These are phyloP conservation scores for Eimeria falciformis DNA, from an alignment of 169 alveolate genomes.

Conservation along the genomic window DNA sequence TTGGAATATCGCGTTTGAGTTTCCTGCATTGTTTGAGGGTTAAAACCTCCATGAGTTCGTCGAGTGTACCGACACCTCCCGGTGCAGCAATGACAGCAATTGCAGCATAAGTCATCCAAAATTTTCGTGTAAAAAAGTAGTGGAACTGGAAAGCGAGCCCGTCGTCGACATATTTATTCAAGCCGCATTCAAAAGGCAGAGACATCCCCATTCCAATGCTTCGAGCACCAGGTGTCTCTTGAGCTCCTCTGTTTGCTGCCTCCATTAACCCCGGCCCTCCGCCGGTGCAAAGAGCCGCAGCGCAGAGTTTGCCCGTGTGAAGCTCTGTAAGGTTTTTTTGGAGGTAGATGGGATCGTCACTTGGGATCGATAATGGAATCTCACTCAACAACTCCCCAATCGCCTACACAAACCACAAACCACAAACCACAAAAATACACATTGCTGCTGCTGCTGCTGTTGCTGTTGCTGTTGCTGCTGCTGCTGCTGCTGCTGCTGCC, in stretches of 20 bases:
- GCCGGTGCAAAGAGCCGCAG: conserved; percentile 85
- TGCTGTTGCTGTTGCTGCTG: too few species aligned
- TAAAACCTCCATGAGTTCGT: conserved; percentile 84
- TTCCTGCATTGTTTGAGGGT: conserved; percentile 83
- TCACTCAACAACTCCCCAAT: conserved; percentile 64
- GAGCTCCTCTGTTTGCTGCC: conserved; percentile 85
- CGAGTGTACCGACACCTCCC: conserved; percentile 86
- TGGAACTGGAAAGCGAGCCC: conserved; percentile 84
- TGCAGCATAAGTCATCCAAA: conserved; percentile 83
- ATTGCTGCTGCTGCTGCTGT: background rate
- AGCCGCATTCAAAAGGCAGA: conserved; percentile 83
- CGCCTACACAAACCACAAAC: conserved; percentile 23
- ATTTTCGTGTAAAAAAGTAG: conserved; percentile 85
- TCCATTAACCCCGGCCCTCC: conserved; percentile 88
- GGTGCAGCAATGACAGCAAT: conserved; percentile 80
- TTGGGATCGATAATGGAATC: conserved; percentile 73
- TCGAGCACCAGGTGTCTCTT: conserved; percentile 81
- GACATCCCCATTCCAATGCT: conserved; percentile 83
- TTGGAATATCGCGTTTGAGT: conserved; percentile 83
- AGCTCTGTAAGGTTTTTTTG: background rate
- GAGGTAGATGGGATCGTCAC: conserved; percentile 72
- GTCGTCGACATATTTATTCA: conserved; percentile 80
- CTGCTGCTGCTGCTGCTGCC: background rate
- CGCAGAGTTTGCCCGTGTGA: conserved; percentile 44
- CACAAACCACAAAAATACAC: background rate